phyloP scores from a whole-genome alignment of 345 rosid genomes.

The Bruguiera parviflora region DNA sequence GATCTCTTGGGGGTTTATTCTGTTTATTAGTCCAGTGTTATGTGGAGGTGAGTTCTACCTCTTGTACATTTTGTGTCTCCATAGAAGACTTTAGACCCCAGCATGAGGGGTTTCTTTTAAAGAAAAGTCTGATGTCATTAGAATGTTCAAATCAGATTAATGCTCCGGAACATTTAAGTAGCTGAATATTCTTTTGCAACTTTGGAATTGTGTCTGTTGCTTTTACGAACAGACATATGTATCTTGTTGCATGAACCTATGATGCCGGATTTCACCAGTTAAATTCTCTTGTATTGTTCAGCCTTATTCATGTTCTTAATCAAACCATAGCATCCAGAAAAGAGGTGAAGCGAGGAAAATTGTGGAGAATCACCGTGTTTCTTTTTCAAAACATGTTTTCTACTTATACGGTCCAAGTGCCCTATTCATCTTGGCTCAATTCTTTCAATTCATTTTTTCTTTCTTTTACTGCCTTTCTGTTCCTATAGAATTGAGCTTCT shows the following conservation, averaged over 20 bases:
- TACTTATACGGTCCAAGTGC: not conserved
- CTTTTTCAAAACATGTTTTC: not conserved
- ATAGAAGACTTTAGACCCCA: conserved; percentile 29
- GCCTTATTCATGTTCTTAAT: not conserved
- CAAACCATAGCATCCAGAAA: not conserved
- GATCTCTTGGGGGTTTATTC: conserved; percentile 13
- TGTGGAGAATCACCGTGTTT: not conserved
- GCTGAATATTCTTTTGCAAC: conserved; percentile 12
- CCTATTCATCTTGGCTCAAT: not conserved
- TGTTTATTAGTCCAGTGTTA: conserved; percentile 29
- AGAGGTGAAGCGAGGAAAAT: not conserved
- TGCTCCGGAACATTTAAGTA: conserved; percentile 25
- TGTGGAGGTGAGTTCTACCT: conserved; percentile 40
- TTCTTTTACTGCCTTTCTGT: not conserved
- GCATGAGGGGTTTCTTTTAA: conserved; percentile 17
- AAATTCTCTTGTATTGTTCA: not conserved
- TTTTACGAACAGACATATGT: conserved; percentile 4
- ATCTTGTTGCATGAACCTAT: not conserved
- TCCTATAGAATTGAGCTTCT: not conserved
- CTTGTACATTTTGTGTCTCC: conserved; percentile 49
- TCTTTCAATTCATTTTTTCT: not conserved
- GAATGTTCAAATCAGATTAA: conserved; percentile 23
- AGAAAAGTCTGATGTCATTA: conserved; percentile 29
- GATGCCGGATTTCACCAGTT: not conserved
- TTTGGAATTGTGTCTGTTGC: not conserved